These are phyloP conservation scores for Brassica balearica DNA, from an alignment of 441 rosid species.

Conservation along the genomic window DNA sequence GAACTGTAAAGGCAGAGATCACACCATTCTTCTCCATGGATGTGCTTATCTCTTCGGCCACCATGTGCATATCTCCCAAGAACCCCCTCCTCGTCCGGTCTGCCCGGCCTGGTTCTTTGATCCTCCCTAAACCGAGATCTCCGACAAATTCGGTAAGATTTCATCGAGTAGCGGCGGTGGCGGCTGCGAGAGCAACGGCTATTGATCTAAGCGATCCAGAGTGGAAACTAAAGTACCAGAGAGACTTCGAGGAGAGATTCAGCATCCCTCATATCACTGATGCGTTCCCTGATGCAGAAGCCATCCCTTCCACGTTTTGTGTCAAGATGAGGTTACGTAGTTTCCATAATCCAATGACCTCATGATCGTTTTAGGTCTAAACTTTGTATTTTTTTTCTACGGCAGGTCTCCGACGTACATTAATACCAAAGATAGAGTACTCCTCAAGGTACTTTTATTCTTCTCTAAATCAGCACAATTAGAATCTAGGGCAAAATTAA, in stretches of 20 bases:
- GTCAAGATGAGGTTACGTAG: slow-evolving; percentile 19
- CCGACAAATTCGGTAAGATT: slow-evolving; percentile 12
- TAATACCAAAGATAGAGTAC: slow-evolving; percentile 89
- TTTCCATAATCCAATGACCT: background rate
- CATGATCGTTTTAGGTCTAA: background rate
- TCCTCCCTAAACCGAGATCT: slow-evolving; percentile 18
- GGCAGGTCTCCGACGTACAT: slow-evolving; percentile 82
- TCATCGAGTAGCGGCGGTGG: slow-evolving; percentile 32
- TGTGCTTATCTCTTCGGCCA: slow-evolving; percentile 38
- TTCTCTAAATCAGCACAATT: background rate
- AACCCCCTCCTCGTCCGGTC: slow-evolving; percentile 11
- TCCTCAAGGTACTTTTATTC: slow-evolving; percentile 67
- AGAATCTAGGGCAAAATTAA: background rate
- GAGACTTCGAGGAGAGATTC: slow-evolving; percentile 73
- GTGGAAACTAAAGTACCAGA: slow-evolving; percentile 74
- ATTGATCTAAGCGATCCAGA: slow-evolving; percentile 73
- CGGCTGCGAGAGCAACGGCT: background rate
- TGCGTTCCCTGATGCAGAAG: slow-evolving; percentile 59
- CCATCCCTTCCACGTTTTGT: slow-evolving; percentile 76
- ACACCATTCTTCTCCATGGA: slow-evolving; percentile 51
- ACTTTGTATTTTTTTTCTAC: slow-evolving; percentile 8
- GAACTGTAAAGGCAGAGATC: slow-evolving; percentile 17
- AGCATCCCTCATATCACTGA: slow-evolving; percentile 84
- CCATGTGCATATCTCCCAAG: slow-evolving; percentile 18
- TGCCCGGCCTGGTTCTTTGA: slow-evolving; percentile 20